Base-by-base conservation (phyloP, 495 filamentous ascomycete genomes). In the Penicillium paradoxum region DNA sequence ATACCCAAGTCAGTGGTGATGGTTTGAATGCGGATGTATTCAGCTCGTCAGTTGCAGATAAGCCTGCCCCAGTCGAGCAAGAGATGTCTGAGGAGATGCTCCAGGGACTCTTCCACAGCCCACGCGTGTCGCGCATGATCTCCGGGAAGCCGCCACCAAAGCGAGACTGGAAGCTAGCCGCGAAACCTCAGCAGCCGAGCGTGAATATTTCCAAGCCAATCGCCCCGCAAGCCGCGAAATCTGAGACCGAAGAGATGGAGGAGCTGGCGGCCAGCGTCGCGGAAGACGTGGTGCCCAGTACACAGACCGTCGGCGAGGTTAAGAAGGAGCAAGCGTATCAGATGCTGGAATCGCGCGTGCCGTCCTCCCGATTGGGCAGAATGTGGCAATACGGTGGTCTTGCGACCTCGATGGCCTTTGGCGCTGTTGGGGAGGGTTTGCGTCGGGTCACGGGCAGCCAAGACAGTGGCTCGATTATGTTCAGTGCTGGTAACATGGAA, bases 381-480 rank as follows among this genome's bases (percentile, higher is more conserved):
- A 66, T 98, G 13, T 97, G 92, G 87, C 92, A 97, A 65, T 98
- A 97, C 68, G 82, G 89, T 49, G 90, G 95, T 1, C 76, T 98
- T 5, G 93, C 89, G 25, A 89, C 90, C 0, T 92, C 92, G 21
- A 96, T 98, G 91, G 84, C 95, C 10, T 91, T 93, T 61, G 93
- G 93, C n/a, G 91, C 89, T 2, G 81, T 95, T 36, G 84, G 82
- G 17, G 93, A 98, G 66, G 82, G 86, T 24, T 62, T 97, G 36
- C 85, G 88, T 49, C 81, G 92, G 29, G 83, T 82, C 2, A 77
- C 80, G 24, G 81, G 83, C 4, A 66, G 71, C 29, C 75, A 84
- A 49, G 81, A 79, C 17, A 72, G 74, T 45, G 85, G 88, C 3
- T 93, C 91, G 13, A 72, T 95, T 39, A 87, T 98, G 79, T 83